Evolutionary conservation across 2,329 filamentous ascomycete species (phyloP).

Genomic region (Graphilbum sp.): DNA sequence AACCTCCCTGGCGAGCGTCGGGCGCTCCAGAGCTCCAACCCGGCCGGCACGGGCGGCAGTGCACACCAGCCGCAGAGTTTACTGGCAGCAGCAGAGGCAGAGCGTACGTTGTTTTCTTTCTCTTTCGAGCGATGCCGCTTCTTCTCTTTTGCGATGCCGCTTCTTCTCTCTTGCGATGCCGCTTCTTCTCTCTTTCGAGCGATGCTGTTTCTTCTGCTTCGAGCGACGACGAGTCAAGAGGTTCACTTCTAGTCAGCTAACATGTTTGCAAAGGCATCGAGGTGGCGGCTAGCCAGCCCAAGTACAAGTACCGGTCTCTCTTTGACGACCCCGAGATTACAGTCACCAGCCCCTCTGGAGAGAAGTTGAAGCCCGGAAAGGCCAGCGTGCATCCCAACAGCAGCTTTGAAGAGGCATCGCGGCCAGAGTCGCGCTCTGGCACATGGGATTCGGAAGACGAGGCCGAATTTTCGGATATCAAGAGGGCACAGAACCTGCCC

Average conservation of each 20-base stretch:
- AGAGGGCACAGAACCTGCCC: slow-evolving; percentile 69
- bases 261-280: no score
- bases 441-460: slow-evolving; percentile 74
- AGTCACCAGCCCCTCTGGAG: slow-evolving; percentile 44
- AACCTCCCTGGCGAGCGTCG: slow-evolving; percentile 21
- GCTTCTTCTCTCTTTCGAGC: not conserved
- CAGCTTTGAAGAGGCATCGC: slow-evolving; percentile 57
- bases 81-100: slow-evolving; percentile 61
- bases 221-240: no score
- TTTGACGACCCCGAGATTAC: slow-evolving; percentile 51
- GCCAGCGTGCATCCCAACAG: slow-evolving; percentile 61
- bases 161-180: not conserved
- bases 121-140: not conserved
- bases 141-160: not conserved
- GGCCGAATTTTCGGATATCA: slow-evolving; percentile 69
- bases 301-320: slow-evolving; percentile 44
- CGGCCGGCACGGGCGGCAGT: not conserved
- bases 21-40: not conserved
- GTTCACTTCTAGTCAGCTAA: no score
- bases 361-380: slow-evolving; percentile 38
- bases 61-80: slow-evolving; percentile 38
- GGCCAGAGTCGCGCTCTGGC: slow-evolving; percentile 34
- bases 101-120: slow-evolving; percentile 39
- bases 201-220: no score
- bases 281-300: slow-evolving; percentile 31